A percentile compares a stretch with the other conserved stretches of the same genome.
Evolutionary conservation across 1,284 basidiomycete species (phyloP).

Genomic region (Marasmius sp.): DNA sequence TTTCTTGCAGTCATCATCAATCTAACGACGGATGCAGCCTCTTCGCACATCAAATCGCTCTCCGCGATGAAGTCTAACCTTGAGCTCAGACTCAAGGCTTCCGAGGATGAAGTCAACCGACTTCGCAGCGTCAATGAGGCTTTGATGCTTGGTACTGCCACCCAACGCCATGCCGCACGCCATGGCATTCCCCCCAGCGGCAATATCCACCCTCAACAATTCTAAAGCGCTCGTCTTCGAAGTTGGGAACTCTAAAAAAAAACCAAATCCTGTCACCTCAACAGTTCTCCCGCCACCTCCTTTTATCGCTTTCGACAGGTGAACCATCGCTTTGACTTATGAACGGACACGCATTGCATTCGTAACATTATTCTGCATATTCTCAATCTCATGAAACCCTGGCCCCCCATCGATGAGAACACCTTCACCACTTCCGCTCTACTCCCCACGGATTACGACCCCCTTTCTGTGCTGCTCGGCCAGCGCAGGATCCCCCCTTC

Average conservation of each 20-base stretch:
- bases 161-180: constrained; percentile 64
- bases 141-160: constrained; percentile 78
- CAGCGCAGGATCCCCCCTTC: neutral
- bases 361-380: constrained; percentile 6
- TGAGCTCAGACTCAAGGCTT: constrained; percentile 70
- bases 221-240: constrained; percentile 40
- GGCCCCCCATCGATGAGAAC: neutral
- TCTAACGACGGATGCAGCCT: constrained; percentile 42
- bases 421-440: neutral
- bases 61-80: constrained; percentile 73
- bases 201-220: constrained; percentile 39
- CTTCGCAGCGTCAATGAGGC: constrained; percentile 82
- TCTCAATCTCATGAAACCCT: constrained; percentile 8
- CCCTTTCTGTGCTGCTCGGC: constrained; percentile 4
- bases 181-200: constrained; percentile 46
- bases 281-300: constrained; percentile 19
- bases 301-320: constrained; percentile 12
- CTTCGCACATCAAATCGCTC: constrained; percentile 77
- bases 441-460: neutral
- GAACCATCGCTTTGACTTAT: constrained; percentile 20
- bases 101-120: constrained; percentile 73
- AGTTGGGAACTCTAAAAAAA: constrained; percentile 1
- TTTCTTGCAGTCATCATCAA: constrained; percentile 5
- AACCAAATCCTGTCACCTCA: constrained; percentile 8
- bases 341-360: constrained; percentile 15